Evolutionary conservation across 1,284 basidiomycete species (phyloP), one percentile per base, ranked within the genome.

Genomic region (Cutaneotrichosporon dermatis): DNA sequence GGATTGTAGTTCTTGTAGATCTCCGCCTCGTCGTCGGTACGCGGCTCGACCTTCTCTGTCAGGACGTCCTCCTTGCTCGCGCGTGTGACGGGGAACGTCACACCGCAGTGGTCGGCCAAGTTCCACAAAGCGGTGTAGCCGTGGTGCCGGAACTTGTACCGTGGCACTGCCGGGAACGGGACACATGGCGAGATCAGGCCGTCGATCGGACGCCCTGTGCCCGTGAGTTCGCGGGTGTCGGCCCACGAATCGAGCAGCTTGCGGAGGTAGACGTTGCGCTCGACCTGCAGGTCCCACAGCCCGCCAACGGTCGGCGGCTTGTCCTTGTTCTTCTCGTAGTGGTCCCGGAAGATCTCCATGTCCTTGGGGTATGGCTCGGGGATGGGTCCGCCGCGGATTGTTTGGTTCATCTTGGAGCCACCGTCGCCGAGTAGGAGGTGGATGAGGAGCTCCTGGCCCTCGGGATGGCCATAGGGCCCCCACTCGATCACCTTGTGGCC

Each of bases 1-100:
- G 86, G 83, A 46, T 84, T 76, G 66, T 88, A 51, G 11, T 33
- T 48, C 12, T 13, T 10, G 9, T 46, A 54, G 42, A 81, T 72
- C 4, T 46, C 54, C 68, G 80, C 74, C 67, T 88, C 86, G 4
- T 65, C 53, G 0, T 73, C 65, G 33, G 75, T 78, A 39, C 82
- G 73, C 67, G 85, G 85, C 15, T 71, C 64, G 53, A 81, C 76
- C 2, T 77, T 69, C 15, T 76, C 74, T 64, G 80, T 45, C 10
- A 56, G 37, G 3, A 37, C n/a, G 15, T 51, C 58, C 10, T 52
- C 46, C 6, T 15, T 10, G 34, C 43, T 80, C 68, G 87, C 83
- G 10, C 83, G 83, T 50, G 70, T 80, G 0, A 83, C 85, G 0
- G 89, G 89, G 63, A 90, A 81, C 4, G 83, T 76, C 10, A 83